These are phyloP conservation scores for Sutorius australiensis DNA, from an alignment of 768 basidiomycete species.

Conservation along the genomic window DNA sequence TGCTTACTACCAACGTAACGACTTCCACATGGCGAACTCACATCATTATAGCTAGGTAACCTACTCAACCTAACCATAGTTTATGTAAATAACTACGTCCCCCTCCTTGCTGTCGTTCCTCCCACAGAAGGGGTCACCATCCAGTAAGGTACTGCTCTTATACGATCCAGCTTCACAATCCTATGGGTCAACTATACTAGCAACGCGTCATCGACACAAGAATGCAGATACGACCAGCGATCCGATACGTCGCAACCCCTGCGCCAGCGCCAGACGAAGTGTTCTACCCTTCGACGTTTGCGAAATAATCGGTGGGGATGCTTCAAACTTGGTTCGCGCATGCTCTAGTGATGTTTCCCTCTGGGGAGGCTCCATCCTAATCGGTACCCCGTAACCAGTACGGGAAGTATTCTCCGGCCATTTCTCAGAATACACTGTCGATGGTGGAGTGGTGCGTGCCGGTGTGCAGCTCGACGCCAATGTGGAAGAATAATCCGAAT, in stretches of 20 bases:
- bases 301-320: slow-evolving; percentile 17
- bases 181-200: slow-evolving; percentile 16
- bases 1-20: slow-evolving; percentile 29
- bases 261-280: slow-evolving; percentile 24
- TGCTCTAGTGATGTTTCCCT: slow-evolving; percentile 23
- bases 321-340: slow-evolving; percentile 19
- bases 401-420: slow-evolving; percentile 25
- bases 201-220: slow-evolving; percentile 26
- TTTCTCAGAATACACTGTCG: slow-evolving; percentile 30
- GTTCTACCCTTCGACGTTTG: slow-evolving; percentile 22
- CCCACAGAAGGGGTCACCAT: slow-evolving; percentile 5
- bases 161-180: slow-evolving; percentile 26
- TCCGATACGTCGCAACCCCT: slow-evolving; percentile 25
- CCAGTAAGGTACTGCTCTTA: slow-evolving; percentile 21
- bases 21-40: slow-evolving; percentile 19
- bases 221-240: slow-evolving; percentile 30
- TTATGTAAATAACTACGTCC: slow-evolving; percentile 28
- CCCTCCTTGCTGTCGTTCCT: slow-evolving; percentile 11
- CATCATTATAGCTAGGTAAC: slow-evolving; percentile 5
- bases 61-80: slow-evolving; percentile 18
- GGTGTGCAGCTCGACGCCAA: slow-evolving; percentile 26
- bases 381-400: slow-evolving; percentile 19
- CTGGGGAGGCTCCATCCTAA: slow-evolving; percentile 23
- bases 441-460: slow-evolving; percentile 29
- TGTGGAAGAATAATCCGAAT: slow-evolving; percentile 25